Percentiles rank a stretch among this genome's conserved stretches.
Conservation (phyloP, 2,329 filamentous ascomycete genomes). For the Ascochyta clinopodiicola region DNA sequence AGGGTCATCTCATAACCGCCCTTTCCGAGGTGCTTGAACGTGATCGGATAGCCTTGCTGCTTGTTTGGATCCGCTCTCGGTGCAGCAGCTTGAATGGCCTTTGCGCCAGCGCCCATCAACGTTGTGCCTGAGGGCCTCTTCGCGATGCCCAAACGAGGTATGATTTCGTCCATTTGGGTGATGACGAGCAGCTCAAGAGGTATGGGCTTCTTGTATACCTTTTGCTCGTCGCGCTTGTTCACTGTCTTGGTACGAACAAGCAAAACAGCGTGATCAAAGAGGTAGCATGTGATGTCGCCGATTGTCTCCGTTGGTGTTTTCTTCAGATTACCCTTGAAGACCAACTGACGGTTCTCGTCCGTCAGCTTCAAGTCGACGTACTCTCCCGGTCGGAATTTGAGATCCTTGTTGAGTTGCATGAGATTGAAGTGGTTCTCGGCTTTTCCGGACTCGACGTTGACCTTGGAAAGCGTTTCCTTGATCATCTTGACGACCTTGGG, state of each 20-base stretch:
- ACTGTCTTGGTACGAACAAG: conserved; percentile 89
- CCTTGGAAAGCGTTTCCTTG: conserved; percentile 81
- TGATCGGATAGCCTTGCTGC: conserved; percentile 89
- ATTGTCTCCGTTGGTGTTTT: conserved; percentile 84
- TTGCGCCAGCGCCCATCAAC: conserved; percentile 58
- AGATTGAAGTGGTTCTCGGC: conserved; percentile 98
- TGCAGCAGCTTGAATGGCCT: conserved; percentile 58
- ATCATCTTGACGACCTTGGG: conserved; percentile 88
- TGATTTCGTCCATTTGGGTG: conserved; percentile 95
- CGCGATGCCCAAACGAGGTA: conserved; percentile 77
- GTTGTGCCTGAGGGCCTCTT: conserved; percentile 85
- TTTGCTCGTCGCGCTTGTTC: conserved; percentile 92
- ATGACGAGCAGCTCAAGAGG: conserved; percentile 92
- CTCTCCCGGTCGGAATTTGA: conserved; percentile 89
- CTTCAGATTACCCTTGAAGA: conserved; percentile 94
- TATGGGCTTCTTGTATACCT: conserved; percentile 94
- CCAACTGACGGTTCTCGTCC: conserved; percentile 88
- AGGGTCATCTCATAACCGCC: conserved; percentile 92
- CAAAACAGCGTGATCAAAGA: conserved; percentile 95
- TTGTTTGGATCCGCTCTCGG: conserved; percentile 48
- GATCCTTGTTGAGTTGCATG: conserved; percentile 85
- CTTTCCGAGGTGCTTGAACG: conserved; percentile 94
- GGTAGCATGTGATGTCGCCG: conserved; percentile 87
- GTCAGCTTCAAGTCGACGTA: conserved; percentile 93
- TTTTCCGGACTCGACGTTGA: conserved; percentile 95